phyloP scores from a whole-genome alignment of 805 yeast species.

The Starmerella vitae region DNA sequence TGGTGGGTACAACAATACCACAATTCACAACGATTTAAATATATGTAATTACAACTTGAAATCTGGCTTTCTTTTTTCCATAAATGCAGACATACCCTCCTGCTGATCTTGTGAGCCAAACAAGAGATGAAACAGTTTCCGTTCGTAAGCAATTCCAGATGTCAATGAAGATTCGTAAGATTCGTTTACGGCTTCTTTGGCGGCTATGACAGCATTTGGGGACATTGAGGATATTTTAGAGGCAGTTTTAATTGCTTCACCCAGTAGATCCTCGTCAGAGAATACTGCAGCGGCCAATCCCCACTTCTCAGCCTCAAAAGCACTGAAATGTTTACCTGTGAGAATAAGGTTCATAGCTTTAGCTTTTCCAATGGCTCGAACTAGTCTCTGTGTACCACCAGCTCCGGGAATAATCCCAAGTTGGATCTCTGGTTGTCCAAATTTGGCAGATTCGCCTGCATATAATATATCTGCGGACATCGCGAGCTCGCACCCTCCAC shows the following conservation, averaged over 20 bases:
- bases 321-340: conserved; percentile 36
- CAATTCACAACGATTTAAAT: no score
- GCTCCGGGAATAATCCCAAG: conserved; percentile 40
- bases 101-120: conserved; percentile 36
- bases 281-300: conserved; percentile 36
- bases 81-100: conserved; percentile 41
- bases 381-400: conserved; percentile 42
- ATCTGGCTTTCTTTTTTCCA: conserved; percentile 33
- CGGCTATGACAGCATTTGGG: conserved; percentile 34
- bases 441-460: conserved; percentile 36
- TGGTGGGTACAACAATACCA: no score
- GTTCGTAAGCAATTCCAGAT: conserved; percentile 33
- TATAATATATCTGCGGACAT: conserved; percentile 41
- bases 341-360: conserved; percentile 38
- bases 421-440: conserved; percentile 45
- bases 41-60: no score
- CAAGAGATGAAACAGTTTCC: conserved; percentile 34
- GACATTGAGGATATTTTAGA: conserved; percentile 32
- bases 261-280: conserved; percentile 31
- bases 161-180: conserved; percentile 30
- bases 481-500: conserved; percentile 46
- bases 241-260: conserved; percentile 36
- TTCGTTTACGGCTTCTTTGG: conserved; percentile 34
- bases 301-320: conserved; percentile 35
- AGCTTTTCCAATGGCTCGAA: conserved; percentile 37